Evolutionary conservation across 371 early-diverging fungal genomes (phyloP), one percentile per base, ranked within the genome.

Genomic region (Actinomortierella ambigua): DNA sequence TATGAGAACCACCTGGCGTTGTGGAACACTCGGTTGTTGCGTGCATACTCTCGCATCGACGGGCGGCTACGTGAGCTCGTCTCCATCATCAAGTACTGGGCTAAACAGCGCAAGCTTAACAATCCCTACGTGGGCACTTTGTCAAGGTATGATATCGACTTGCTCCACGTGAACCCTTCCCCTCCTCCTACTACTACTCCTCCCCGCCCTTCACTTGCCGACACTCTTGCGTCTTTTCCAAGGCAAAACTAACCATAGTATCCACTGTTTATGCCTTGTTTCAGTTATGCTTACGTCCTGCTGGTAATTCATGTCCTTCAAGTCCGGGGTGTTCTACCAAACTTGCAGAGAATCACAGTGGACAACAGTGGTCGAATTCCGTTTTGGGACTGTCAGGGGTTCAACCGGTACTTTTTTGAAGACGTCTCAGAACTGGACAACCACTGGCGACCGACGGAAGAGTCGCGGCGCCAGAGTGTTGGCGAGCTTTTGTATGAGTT

Each of bases 401-500:
- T 90, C 51, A 81, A 88, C 60, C 81, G 83, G 54, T 80, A 81
- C 27, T 95, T 95, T 73, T 87, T 84, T 63, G 84, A 86, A 39
- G 85, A 93, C 65, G 63, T 91, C 13, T 81, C 82, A 7, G 61
- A 77, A 17, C 76, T 90, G 5, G 59, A 65, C 20, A 85, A 83
- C 1, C 91, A 73, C 80, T 77, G 93, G 94, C 7, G 50, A 59
- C 63, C 63, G 0, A 73, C 73, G 5, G 63, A 63, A 2, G 73
- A 73, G 57, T 54, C 66, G 6, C 11, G 53, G 43, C 44, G 50
- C 13, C 65, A 67, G 6, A 93, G 93, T 61, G 70, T 95, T 13
- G 96, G 88, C 0, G 83, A 82, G 15, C 81, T 96, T 3, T 63
- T 96, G 7, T 93, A 85, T 75, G 89, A 86, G 14, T 96, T 96